Evolutionary conservation across 2,329 filamentous ascomycete species (phyloP).

Genomic region (Penicillium sp.): DNA sequence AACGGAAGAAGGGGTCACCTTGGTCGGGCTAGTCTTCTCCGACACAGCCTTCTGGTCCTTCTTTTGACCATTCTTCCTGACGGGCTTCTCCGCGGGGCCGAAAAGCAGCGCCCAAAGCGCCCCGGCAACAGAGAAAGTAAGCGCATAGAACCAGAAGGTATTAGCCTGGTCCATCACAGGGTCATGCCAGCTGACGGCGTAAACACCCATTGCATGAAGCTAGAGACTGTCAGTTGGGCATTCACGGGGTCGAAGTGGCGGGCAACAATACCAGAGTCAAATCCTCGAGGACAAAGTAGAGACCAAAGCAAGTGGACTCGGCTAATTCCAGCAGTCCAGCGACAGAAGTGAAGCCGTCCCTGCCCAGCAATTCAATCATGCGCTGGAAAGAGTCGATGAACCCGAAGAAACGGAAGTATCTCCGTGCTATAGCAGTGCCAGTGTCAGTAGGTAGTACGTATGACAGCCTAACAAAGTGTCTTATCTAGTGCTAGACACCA

Average conservation of each 20-base stretch:
- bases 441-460: conserved; percentile 9
- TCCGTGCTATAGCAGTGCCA: conserved; percentile 45
- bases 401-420: conserved; percentile 65
- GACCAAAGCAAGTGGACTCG: conserved; percentile 58
- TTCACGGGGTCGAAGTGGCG: neutral
- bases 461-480: neutral
- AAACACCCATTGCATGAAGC: conserved; percentile 52
- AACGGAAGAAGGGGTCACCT: conserved; percentile 4
- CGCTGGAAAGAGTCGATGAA: conserved; percentile 59
- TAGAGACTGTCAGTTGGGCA: conserved; percentile 12
- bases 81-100: conserved; percentile 12
- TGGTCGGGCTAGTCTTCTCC: conserved; percentile 9
- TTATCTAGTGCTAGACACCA: neutral
- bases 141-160: conserved; percentile 65
- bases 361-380: conserved; percentile 45
- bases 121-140: conserved; percentile 51
- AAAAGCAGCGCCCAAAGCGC: conserved; percentile 25
- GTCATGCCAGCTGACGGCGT: conserved; percentile 42
- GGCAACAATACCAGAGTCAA: conserved; percentile 54
- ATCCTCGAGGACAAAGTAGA: conserved; percentile 66
- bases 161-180: conserved; percentile 58
- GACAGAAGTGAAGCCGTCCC: conserved; percentile 24
- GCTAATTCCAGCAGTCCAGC: conserved; percentile 50
- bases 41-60: conserved; percentile 25
- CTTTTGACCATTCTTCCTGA: conserved; percentile 19